Evolutionary conservation across 2,329 filamentous ascomycete genomes (phyloP).

Genomic region (Sordariomycetes sp.): DNA sequence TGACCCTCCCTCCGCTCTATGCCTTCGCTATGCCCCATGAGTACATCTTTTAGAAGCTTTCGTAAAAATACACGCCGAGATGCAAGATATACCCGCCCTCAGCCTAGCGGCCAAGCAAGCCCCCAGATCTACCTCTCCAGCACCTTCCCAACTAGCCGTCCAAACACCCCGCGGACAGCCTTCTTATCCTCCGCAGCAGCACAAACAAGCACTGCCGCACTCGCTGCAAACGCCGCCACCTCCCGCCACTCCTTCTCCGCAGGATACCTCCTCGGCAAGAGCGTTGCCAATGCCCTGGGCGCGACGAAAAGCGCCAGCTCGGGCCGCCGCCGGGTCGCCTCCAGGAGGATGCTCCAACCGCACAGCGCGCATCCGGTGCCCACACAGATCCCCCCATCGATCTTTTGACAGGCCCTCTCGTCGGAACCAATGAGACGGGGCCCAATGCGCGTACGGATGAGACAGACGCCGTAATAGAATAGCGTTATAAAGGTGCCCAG

Average conservation of each 20-base stretch:
- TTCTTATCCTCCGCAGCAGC: conserved; percentile 50
- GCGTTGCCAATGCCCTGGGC: conserved; percentile 63
- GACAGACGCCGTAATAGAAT: conserved; percentile 80
- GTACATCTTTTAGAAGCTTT: neutral
- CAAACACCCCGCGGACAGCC: conserved; percentile 59
- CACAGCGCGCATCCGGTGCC: conserved; percentile 63
- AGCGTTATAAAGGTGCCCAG: conserved; percentile 66
- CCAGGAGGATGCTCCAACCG: conserved; percentile 72
- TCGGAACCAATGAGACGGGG: conserved; percentile 54
- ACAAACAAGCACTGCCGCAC: conserved; percentile 60
- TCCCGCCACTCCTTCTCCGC: conserved; percentile 56
- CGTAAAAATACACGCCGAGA: neutral
- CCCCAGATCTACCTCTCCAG: conserved; percentile 21
- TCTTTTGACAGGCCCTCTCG: conserved; percentile 31
- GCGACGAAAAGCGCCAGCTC: conserved; percentile 75
- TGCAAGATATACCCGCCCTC: neutral
- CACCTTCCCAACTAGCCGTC: conserved; percentile 44
- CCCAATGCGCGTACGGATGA: conserved; percentile 62
- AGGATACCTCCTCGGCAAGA: conserved; percentile 61
- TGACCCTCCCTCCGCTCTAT: neutral
- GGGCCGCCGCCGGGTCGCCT: conserved; percentile 53
- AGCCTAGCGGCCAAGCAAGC: neutral
- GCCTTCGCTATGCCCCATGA: neutral
- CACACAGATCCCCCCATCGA: conserved; percentile 58
- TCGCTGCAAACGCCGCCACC: conserved; percentile 53